Percentiles rank a stretch among this genome's conserved stretches.
Conservation (phyloP, 2,329 filamentous ascomycete genomes). For the Diaporthe sp. region DNA sequence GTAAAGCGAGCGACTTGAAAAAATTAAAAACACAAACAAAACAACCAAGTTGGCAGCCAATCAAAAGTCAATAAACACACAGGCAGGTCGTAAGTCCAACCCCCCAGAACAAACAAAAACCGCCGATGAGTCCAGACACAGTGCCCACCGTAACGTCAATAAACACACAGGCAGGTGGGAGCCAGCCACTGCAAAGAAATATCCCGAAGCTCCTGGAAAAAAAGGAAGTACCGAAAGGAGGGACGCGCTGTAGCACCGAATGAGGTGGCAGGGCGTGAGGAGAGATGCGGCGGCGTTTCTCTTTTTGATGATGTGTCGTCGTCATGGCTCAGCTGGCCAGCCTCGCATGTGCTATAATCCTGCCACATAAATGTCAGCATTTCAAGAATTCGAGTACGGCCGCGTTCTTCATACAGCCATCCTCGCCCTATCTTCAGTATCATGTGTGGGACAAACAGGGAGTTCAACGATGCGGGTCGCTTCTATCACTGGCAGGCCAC, state of each 20-base stretch:
- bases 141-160: conserved; percentile 6
- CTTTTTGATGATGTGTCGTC: neutral
- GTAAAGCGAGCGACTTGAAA: conserved; percentile 16
- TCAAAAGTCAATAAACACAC: conserved; percentile 1
- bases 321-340: neutral
- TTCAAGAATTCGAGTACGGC: neutral
- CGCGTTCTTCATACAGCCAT: neutral
- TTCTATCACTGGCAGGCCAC: neutral
- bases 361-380: neutral
- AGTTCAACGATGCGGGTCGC: neutral
- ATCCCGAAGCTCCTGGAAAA: conserved; percentile 4
- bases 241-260: conserved; percentile 24
- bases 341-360: neutral
- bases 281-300: neutral
- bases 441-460: neutral
- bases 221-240: conserved; percentile 11
- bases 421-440: neutral
- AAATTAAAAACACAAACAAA: neutral
- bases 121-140: conserved; percentile 13
- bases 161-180: conserved; percentile 6
- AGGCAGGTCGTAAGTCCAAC: conserved; percentile 12
- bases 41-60: conserved; percentile 9
- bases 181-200: conserved; percentile 22
- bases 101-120: neutral
- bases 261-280: conserved; percentile 10